phyloP scores from a whole-genome alignment of 345 rosid species.

The Acer saccharum region DNA sequence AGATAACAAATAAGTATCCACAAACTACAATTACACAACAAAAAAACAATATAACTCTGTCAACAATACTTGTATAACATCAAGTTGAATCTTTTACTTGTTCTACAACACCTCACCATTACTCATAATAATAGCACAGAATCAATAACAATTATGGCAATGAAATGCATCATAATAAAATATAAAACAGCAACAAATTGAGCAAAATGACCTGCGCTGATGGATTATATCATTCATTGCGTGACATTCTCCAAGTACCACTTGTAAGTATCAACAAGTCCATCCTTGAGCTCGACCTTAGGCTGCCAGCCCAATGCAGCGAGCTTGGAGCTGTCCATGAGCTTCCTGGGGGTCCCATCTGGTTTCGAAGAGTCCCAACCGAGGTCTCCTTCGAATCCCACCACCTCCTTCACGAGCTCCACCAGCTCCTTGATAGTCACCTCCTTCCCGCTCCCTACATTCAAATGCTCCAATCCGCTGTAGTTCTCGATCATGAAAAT shows the following conservation, averaged over 20 bases:
- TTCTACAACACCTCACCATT: not conserved
- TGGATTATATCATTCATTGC: constrained; percentile 24
- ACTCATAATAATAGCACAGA: not conserved
- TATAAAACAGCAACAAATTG: not conserved
- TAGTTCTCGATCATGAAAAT: constrained; percentile 81
- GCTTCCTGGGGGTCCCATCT: constrained; percentile 93
- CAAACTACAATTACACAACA: not conserved
- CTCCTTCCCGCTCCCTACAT: constrained; percentile 93
- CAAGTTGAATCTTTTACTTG: not conserved
- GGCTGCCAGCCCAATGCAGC: constrained; percentile 81
- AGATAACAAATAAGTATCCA: not conserved
- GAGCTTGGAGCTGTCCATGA: constrained; percentile 91
- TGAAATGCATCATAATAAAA: not conserved
- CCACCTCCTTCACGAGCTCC: constrained; percentile 88
- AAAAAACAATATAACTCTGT: not conserved
- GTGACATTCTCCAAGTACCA: constrained; percentile 85
- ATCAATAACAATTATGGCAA: not conserved
- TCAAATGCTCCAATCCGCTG: constrained; percentile 77
- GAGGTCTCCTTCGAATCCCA: constrained; percentile 80
- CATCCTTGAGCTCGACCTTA: constrained; percentile 69
- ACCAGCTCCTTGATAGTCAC: constrained; percentile 90
- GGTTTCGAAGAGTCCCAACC: constrained; percentile 88
- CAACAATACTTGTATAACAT: constrained; percentile 2
- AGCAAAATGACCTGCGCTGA: constrained; percentile 2
- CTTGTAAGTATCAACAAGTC: constrained; percentile 76